Percentiles rank a stretch among this genome's conserved stretches.
Conservation (phyloP, 208 protist genomes). For the Trypanosoma theileri region DNA sequence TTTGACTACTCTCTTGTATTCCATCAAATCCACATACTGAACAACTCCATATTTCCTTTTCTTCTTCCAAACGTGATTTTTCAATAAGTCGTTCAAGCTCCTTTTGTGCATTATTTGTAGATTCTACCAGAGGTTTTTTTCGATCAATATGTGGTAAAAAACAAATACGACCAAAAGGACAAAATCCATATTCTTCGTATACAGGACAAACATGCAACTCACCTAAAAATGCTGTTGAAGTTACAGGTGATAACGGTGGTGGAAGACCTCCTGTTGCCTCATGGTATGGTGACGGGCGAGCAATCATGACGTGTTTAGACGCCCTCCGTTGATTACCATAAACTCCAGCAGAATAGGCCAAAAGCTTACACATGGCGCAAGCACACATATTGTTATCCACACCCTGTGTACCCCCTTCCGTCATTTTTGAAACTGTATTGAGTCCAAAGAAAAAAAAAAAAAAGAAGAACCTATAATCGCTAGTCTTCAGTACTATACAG, state of each 20-base stretch:
- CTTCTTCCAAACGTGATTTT: constrained; percentile 39
- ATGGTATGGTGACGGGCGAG: constrained; percentile 65
- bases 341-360: constrained; percentile 55
- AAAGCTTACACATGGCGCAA: constrained; percentile 78
- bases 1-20: constrained; percentile 55
- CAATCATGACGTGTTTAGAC: constrained; percentile 76
- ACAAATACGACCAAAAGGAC: constrained; percentile 66
- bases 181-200: constrained; percentile 75
- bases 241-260: constrained; percentile 42
- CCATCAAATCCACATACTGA: constrained; percentile 68
- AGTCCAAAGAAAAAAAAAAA: constrained; percentile 18
- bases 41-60: constrained; percentile 64
- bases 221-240: constrained; percentile 8
- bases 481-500: constrained; percentile 10
- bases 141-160: constrained; percentile 59
- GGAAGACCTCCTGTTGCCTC: constrained; percentile 31
- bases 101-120: constrained; percentile 33
- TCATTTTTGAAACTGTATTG: constrained; percentile 6
- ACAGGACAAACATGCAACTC: constrained; percentile 56
- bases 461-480: background rate
- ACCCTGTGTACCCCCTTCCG: constrained; percentile 1
- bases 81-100: constrained; percentile 60
- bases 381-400: constrained; percentile 30
- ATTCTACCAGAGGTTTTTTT: constrained; percentile 33
- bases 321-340: constrained; percentile 75